Base-by-base conservation (phyloP, 257 asterid genomes). In the Verbascum thapsus region DNA sequence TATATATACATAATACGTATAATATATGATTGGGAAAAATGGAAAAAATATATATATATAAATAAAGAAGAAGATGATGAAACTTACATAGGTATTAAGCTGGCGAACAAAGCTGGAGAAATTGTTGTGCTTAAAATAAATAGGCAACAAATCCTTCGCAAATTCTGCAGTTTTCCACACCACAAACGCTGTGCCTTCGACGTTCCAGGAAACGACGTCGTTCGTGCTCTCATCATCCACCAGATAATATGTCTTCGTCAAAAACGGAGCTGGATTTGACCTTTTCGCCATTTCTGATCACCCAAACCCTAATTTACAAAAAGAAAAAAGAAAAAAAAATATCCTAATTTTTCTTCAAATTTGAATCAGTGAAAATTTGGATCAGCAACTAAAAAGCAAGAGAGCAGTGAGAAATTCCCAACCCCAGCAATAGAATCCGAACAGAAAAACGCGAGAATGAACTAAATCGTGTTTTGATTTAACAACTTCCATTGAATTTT, bases 371-470 rank as follows among this genome's bases (percentile, higher is more conserved):
- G n/a, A n/a, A n/a, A n/a, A n/a, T n/a, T n/a, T n/a, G 4, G 40
- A 42, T 70, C 55, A 78, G 70, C 70, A 73, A 78, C 96, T 90
- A 69, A 90, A 90, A 59, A 90, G 92, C 82, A 90, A 75, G 44
- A 87, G 87, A 8, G 97, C 97, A n/a, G 96, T 87, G 54, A 90
- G 94, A 64, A 90, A 90, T 66, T 87, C 96, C 97, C 97, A 90
- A 40, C 53, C 95, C 97, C 97, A 90, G 65, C 95, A 85, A 64
- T 87, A 90, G 60, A 90, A 87, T 5, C 97, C 97, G 22, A 71
- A 81, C 13, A 81, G 83, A 64, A 82, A 89, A 42, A 78, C 86
- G 53, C 73, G 78, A 53, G 85, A 88, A 44, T 71, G 88, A 38
- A 75, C 80, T 22, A 75, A 78, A 74, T 71, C 71, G 74, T 66